Evolutionary conservation across 2,329 filamentous ascomycete genomes (phyloP), one percentile per base, ranked within the genome.

Genomic region (Hypoxylon sp.): DNA sequence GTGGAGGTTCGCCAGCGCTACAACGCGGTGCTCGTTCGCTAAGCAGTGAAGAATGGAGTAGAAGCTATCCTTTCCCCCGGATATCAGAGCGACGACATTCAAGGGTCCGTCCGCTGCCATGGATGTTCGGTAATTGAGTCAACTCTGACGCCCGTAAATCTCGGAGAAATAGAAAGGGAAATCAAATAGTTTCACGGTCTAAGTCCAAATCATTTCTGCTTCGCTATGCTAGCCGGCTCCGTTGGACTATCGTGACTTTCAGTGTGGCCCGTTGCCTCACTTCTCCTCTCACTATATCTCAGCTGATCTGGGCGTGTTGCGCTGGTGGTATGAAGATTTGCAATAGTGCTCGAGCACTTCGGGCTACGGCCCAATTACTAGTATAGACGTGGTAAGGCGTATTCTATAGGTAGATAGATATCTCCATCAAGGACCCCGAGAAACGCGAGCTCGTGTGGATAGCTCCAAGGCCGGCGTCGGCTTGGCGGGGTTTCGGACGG

Each of bases 11-110:
- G 93, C 96, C 49, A 99, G 83, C 6, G 96, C 96, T 52, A 97
- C 87, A 48, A 99, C 83, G 67, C 86, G 85, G 79, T 98, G 95
- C 22, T 93, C 93, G 77, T 97, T 92, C 63, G 89, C 87, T 70
- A 93, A 83, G 79, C 94, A 97, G 81, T 99, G 96, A 62, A 97
- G 86, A 70, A 97, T 86, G 18, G 93, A 95, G 82, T 92, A 98
- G 78, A 99, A 91, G 70, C 95, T 97, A 82, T 99, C 96, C 81
- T 99, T 99, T 70, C 96, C 96, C 64, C 96, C 96, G 18, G 96
- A 99, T 69, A 99, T 90, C 67, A 99, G 84, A 51, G 93, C 95
- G 72, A 99, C 94, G 68, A 97, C 93, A 71, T 94, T 90, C 69
- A 90, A 81, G 66, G 80, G 78, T 67, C 61, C 68, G 40, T 82